Evolutionary conservation across 75 land plant genomes (phyloP), one percentile per base, ranked within the genome.

Genomic region (Azolla pinnata): DNA sequence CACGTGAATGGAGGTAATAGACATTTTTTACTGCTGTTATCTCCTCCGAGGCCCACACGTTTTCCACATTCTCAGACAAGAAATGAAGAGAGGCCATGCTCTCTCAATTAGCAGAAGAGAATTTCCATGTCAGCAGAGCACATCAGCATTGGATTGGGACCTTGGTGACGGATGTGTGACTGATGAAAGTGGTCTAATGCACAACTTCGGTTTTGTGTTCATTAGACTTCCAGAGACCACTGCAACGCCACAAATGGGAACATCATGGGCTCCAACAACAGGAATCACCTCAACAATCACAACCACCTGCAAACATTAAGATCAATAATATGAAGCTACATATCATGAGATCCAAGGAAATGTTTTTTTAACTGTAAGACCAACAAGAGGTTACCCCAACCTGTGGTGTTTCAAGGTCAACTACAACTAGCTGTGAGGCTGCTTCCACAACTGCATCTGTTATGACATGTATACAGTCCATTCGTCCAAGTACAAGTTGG

Each of bases 241-340:
- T 35, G 70, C 49, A n/a, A 68, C 48, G 29, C 65, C 70, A 61
- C 70, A 61, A 1, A 68, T 42, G 26, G 44, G 29, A 46, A 29
- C 16, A 24, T 27, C 40, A 14, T 47, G 66, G 1, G 51, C 56
- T 44, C 49, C 63, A 16, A 30, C 63, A 48, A 68, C 24, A 21
- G 70, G 70, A n/a, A 68, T 33, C 9, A 68, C 55, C 45, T 68
- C 70, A n/a, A 68, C 19, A 21, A 68, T 44, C 23, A 68, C 65
- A 31, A 68, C 70, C 64, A 68, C 53, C 70, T 68, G 66, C 70
- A 7, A 48, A 8, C 5, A 35, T 35, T 35, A 5, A 35, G 40
- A 35, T 35, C 40, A 35, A 35, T 5, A 35, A 5, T 5, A 12
- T 35, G 40, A 35, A 35, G 40, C n/a, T n/a, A n/a, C n/a, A n/a